Evolutionary conservation across 2,329 filamentous ascomycete genomes (phyloP).

Genomic region (Didymellaceae sp.): DNA sequence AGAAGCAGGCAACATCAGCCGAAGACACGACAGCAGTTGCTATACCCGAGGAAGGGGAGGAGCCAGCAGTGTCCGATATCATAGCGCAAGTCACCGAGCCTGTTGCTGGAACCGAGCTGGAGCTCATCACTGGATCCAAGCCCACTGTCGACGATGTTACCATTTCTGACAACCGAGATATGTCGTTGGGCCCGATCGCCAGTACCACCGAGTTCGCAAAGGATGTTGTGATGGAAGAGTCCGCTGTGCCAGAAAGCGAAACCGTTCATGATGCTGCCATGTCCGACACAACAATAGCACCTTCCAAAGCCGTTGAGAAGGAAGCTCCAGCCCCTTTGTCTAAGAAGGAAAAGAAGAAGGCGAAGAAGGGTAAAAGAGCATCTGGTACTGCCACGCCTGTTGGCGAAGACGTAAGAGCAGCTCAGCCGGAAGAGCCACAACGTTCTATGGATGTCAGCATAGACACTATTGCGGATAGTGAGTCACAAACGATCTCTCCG

Average conservation of each 20-base stretch:
- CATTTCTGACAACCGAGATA: too few species aligned
- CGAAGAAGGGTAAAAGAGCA: slow-evolving; percentile 36
- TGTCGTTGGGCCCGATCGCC: too few species aligned
- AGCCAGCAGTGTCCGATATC: background rate
- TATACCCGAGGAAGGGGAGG: background rate
- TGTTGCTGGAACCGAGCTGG: background rate
- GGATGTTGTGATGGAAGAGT: background rate
- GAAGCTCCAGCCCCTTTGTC: slow-evolving; percentile 14
- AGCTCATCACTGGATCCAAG: too few species aligned
- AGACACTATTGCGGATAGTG: slow-evolving; percentile 2
- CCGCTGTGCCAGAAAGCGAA: slow-evolving; percentile 1
- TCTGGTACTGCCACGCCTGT: slow-evolving; percentile 23
- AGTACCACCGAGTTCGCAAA: too few species aligned
- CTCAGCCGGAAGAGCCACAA: background rate
- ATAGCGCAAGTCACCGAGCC: background rate
- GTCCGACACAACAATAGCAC: background rate
- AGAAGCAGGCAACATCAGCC: slow-evolving; percentile 20
- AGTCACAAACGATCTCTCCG: background rate
- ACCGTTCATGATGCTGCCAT: background rate
- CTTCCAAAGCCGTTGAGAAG: background rate
- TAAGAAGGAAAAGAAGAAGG: slow-evolving; percentile 42
- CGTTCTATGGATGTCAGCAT: background rate
- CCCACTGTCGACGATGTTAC: too few species aligned
- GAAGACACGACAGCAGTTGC: background rate
- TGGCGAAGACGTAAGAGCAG: slow-evolving; percentile 9